phyloP scores from a whole-genome alignment of 2,329 filamentous ascomycete genomes.

The Dendryphion nanum region DNA sequence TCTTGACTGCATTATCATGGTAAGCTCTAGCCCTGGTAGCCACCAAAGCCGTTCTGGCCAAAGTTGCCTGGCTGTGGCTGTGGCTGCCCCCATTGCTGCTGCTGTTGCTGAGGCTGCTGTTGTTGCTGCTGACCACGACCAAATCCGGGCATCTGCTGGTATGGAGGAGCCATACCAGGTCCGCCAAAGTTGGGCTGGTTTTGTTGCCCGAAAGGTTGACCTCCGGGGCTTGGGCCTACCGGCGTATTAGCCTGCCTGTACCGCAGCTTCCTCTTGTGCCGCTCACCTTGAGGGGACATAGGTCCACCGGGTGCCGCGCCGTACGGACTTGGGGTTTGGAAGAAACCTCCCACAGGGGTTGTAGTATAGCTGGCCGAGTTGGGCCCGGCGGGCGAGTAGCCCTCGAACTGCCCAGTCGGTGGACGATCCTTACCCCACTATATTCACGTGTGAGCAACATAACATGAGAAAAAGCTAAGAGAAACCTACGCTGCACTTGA shows the following conservation, averaged over 20 bases:
- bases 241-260: conserved; percentile 39
- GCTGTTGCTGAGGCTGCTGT: conserved; percentile 53
- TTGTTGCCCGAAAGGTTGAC: conserved; percentile 59
- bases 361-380: conserved; percentile 75
- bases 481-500: conserved; percentile 94
- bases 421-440: conserved; percentile 99
- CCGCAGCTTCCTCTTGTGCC: conserved; percentile 33
- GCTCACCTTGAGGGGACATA: conserved; percentile 60
- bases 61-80: conserved; percentile 45
- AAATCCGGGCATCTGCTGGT: conserved; percentile 63
- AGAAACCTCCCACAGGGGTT: conserved; percentile 70
- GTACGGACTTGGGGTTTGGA: conserved; percentile 75
- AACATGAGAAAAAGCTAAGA: conserved; percentile 13
- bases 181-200: conserved; percentile 60
- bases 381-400: conserved; percentile 77
- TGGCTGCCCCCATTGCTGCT: conserved; percentile 55
- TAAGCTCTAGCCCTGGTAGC: conserved; percentile 55
- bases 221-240: conserved; percentile 56
- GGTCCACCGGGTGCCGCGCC: conserved; percentile 70
- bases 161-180: conserved; percentile 53
- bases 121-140: conserved; percentile 67
- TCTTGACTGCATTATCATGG: conserved; percentile 10
- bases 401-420: conserved; percentile 77
- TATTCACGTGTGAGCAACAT: conserved; percentile 31
- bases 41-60: conserved; percentile 57